These are phyloP conservation scores for Hippophae rhamnoides DNA, from an alignment of 306 rosid species.

Conservation along the genomic window DNA sequence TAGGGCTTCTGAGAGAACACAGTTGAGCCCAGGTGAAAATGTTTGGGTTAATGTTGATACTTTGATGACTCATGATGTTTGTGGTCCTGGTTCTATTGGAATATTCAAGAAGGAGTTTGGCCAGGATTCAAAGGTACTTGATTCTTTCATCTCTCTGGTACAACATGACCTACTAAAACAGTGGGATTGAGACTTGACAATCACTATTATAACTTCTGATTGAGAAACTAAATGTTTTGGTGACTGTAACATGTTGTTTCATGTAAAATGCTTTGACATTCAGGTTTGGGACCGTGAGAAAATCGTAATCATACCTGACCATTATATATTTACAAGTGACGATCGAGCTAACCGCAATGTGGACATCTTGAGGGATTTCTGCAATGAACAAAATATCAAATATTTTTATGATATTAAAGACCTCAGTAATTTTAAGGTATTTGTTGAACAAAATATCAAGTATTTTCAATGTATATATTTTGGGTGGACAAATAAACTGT, in stretches of 20 bases:
- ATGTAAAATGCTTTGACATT: neutral
- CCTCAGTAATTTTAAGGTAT: slow-evolving; percentile 79
- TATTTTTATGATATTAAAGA: slow-evolving; percentile 93
- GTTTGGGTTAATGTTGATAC: slow-evolving; percentile 77
- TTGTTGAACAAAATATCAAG: too few species aligned
- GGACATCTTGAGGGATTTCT: slow-evolving; percentile 84
- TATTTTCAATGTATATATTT: too few species aligned
- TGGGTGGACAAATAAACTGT: too few species aligned
- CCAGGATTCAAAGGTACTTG: slow-evolving; percentile 63
- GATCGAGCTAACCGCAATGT: slow-evolving; percentile 95
- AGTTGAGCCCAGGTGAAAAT: slow-evolving; percentile 75
- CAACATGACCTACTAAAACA: neutral
- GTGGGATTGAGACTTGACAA: neutral
- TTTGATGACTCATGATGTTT: slow-evolving; percentile 94
- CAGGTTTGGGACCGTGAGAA: slow-evolving; percentile 97
- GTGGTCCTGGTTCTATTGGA: slow-evolving; percentile 92
- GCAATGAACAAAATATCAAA: slow-evolving; percentile 77
- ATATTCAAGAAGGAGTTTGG: slow-evolving; percentile 94
- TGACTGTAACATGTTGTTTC: neutral
- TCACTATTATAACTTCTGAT: neutral
- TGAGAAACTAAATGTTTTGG: slow-evolving; percentile 1
- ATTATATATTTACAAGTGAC: slow-evolving; percentile 82
- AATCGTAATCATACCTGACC: slow-evolving; percentile 87
- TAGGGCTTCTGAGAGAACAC: slow-evolving; percentile 60
- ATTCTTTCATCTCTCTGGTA: neutral